These are phyloP conservation scores for Bothriochloa decipiens DNA, from an alignment of 176 grass and related monocot genomes.

Conservation along the genomic window DNA sequence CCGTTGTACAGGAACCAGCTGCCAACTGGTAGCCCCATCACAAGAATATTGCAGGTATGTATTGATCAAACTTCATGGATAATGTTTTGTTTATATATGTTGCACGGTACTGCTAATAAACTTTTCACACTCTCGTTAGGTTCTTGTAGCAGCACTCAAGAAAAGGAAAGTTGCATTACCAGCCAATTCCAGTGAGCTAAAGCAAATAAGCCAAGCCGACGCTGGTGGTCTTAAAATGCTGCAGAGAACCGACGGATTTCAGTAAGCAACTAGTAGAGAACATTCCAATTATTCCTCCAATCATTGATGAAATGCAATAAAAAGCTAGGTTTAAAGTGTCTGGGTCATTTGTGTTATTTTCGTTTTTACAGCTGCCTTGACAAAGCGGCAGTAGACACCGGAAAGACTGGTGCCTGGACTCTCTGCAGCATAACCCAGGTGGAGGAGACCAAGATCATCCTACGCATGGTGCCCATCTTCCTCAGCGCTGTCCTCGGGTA, in stretches of 20 bases:
- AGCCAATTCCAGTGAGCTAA: slow-evolving; percentile 34
- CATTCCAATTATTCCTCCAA: background rate
- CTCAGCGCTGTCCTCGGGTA: slow-evolving; percentile 60
- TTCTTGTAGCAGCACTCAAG: slow-evolving; percentile 59
- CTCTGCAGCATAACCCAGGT: slow-evolving; percentile 64
- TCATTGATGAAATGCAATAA: background rate
- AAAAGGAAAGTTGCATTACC: slow-evolving; percentile 60
- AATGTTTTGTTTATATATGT: background rate
- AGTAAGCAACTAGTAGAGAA: slow-evolving; percentile 41
- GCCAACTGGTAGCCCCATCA: slow-evolving; percentile 66
- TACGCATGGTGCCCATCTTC: slow-evolving; percentile 76
- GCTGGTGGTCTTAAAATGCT: slow-evolving; percentile 36
- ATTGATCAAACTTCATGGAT: background rate
- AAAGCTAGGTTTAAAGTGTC: background rate
- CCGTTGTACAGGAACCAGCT: slow-evolving; percentile 68
- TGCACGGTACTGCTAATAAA: background rate
- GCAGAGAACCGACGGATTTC: slow-evolving; percentile 51
- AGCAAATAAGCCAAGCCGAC: slow-evolving; percentile 35
- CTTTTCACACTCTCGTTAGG: slow-evolving; percentile 32
- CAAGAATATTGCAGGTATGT: slow-evolving; percentile 65
- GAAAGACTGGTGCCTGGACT: slow-evolving; percentile 49
- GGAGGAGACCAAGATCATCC: slow-evolving; percentile 82
- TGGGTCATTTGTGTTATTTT: background rate
- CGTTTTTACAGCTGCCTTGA: slow-evolving; percentile 58
- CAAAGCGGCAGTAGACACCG: slow-evolving; percentile 61